Percentiles rank a stretch among this genome's conserved stretches.
phyloP scores from a whole-genome alignment of 2,329 filamentous ascomycete genomes.

The Trichoderma sp. region DNA sequence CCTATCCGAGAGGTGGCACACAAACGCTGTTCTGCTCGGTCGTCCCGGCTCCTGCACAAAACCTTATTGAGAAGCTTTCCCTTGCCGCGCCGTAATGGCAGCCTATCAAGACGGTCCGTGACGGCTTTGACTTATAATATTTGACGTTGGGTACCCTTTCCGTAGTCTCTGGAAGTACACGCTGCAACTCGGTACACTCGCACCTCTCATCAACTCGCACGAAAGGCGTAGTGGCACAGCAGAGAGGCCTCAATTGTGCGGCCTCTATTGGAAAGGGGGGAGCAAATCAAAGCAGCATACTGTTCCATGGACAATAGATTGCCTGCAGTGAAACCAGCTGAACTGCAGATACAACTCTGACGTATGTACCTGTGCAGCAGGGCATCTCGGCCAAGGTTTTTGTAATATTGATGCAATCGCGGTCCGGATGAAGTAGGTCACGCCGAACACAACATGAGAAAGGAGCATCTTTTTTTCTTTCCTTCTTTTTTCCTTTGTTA shows the following conservation, averaged over 20 bases:
- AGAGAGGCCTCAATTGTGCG: background rate
- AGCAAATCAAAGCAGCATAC: background rate
- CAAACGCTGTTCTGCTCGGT: background rate
- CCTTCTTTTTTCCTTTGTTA: background rate
- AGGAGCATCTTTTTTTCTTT: background rate
- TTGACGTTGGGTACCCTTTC: no score
- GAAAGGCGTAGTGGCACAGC: background rate
- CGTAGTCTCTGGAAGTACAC: background rate
- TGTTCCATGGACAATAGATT: background rate
- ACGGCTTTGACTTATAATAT: background rate
- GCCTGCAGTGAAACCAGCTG: constrained; percentile 9
- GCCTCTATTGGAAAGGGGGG: background rate
- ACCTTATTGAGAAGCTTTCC: constrained; percentile 2
- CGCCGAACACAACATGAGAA: background rate
- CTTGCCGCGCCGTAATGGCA: background rate
- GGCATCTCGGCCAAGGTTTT: background rate
- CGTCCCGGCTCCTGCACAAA: constrained; percentile 4
- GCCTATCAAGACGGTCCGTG: constrained; percentile 1
- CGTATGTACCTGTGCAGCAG: background rate
- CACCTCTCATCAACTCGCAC: background rate
- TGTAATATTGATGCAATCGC: background rate
- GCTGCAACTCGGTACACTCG: background rate
- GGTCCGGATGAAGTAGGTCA: background rate
- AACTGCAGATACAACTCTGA: background rate
- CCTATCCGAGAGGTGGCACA: background rate